Base-by-base conservation (phyloP, 495 filamentous ascomycete genomes). In the Lasiosphaeria ovina region DNA sequence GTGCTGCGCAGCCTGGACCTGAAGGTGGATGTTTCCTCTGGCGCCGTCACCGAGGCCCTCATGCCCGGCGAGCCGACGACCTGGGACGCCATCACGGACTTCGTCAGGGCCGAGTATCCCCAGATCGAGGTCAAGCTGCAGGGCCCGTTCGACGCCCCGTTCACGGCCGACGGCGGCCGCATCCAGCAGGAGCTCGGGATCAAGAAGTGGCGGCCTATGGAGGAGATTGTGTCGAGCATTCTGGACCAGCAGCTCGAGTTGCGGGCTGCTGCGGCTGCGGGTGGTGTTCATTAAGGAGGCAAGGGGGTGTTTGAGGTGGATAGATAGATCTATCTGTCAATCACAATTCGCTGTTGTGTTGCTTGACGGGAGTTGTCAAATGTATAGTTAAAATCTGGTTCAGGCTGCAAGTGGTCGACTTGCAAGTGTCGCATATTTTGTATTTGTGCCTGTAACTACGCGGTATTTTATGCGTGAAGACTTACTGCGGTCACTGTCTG, bases 201-300 rank as follows among this genome's bases (percentile, higher is more conserved):
- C 34, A 42, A 42, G 38, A 17, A 70, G 54, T 77, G 71, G 70
- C 66, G 66, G 9, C 57, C 63, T 16, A 57, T 68, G 38, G 69
- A 76, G 47, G 58, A 70, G 53, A 75, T 73, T 32, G 54, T 77
- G 1, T 50, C 55, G 36, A 69, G 74, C n/a, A 57, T 79, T 34
- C 61, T 78, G 60, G 70, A 77, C 55, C 72, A 77, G 60, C 75
- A 77, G 57, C 49, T 75, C 7, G 61, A 52, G 49, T 24, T 66
- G 14, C 38, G 16, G 57, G 32, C 9, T 1, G 47, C 47, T 11
- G 14, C 24, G 1, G 24, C 14, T 11, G 24, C 24, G 24, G 24
- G 24, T 24, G 24, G 24, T 24, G 24, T 24, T 24, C 24, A 24
- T 24, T 24, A 24, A 2, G 24, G 24, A 2, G 0, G 24, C 24